A percentile compares a stretch with the other conserved stretches of the same genome.
Evolutionary conservation across 2,329 filamentous ascomycete species (phyloP).

Genomic region (Trichophyton schoenleinii): DNA sequence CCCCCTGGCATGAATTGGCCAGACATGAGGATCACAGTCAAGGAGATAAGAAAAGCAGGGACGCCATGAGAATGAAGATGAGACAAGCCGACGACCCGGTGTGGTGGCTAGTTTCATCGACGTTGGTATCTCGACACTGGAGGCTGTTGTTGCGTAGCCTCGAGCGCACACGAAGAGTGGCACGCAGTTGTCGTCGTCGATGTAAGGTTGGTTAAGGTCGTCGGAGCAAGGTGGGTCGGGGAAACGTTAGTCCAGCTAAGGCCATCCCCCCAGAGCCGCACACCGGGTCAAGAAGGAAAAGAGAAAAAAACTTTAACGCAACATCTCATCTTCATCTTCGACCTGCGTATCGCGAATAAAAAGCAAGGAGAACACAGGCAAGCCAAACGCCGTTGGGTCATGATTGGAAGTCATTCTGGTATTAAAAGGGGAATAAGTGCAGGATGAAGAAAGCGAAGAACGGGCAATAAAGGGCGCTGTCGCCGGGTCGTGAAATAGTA

Average conservation of each 20-base stretch:
- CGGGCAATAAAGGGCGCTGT: not conserved
- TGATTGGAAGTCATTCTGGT: not conserved
- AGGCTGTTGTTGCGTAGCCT: not conserved
- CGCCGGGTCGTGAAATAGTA: not conserved
- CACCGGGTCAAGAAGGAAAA: not conserved
- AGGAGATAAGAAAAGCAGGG: not conserved
- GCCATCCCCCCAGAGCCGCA: not conserved
- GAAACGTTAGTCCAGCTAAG: slow-evolving; percentile 4
- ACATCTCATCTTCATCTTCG: not conserved
- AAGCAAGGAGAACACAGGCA: not conserved
- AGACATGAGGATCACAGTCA: not conserved
- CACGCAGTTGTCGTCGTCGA: not conserved
- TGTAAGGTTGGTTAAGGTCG: too few species aligned
- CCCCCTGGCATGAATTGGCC: not conserved
- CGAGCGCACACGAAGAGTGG: not conserved
- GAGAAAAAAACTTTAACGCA: not conserved
- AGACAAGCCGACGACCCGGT: not conserved
- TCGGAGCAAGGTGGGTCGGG: not conserved
- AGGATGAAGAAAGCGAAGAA: not conserved
- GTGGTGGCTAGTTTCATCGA: not conserved
- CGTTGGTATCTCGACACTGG: not conserved
- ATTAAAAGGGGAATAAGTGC: not conserved
- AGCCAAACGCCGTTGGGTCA: not conserved
- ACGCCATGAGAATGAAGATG: not conserved
- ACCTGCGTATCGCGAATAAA: not conserved